A percentile compares a stretch with the other conserved stretches of the same genome.
phyloP scores from a whole-genome alignment of 768 basidiomycete species.

The Termitomyces bulborhizus region DNA sequence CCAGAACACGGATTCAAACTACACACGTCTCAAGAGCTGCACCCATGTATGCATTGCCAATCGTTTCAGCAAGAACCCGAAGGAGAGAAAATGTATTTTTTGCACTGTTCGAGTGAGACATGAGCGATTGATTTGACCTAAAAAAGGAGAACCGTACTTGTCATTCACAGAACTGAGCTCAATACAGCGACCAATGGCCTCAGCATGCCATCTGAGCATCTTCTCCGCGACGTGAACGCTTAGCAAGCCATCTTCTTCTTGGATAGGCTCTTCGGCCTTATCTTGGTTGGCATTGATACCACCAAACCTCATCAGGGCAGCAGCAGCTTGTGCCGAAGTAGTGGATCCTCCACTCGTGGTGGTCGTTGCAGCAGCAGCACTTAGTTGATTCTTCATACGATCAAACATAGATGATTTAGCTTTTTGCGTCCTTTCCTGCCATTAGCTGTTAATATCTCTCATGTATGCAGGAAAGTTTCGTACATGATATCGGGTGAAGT shows the following conservation, averaged over 20 bases:
- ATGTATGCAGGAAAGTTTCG: slow-evolving; percentile 17
- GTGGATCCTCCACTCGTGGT: slow-evolving; percentile 53
- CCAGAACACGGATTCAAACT: neutral
- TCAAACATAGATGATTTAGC: slow-evolving; percentile 81
- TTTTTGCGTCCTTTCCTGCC: slow-evolving; percentile 53
- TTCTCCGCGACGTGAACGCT: slow-evolving; percentile 74
- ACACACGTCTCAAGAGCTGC: slow-evolving; percentile 88
- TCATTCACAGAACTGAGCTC: slow-evolving; percentile 81
- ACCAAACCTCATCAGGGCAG: slow-evolving; percentile 84
- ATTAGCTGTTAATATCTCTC: slow-evolving; percentile 5
- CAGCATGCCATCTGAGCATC: slow-evolving; percentile 97
- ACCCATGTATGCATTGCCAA: slow-evolving; percentile 81
- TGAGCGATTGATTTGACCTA: neutral
- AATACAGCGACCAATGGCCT: slow-evolving; percentile 90
- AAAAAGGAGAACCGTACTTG: slow-evolving; percentile 52
- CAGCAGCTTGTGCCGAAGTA: slow-evolving; percentile 80
- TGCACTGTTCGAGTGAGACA: slow-evolving; percentile 42
- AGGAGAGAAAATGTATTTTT: slow-evolving; percentile 85
- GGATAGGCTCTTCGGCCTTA: slow-evolving; percentile 60
- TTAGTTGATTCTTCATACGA: slow-evolving; percentile 85
- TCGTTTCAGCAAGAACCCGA: slow-evolving; percentile 79
- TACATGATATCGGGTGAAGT: slow-evolving; percentile 90
- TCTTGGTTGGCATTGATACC: slow-evolving; percentile 60
- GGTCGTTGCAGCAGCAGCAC: slow-evolving; percentile 65
- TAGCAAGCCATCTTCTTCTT: slow-evolving; percentile 79